Conservation (phyloP, 1,139 yeast species). For the Pichia sp. region DNA sequence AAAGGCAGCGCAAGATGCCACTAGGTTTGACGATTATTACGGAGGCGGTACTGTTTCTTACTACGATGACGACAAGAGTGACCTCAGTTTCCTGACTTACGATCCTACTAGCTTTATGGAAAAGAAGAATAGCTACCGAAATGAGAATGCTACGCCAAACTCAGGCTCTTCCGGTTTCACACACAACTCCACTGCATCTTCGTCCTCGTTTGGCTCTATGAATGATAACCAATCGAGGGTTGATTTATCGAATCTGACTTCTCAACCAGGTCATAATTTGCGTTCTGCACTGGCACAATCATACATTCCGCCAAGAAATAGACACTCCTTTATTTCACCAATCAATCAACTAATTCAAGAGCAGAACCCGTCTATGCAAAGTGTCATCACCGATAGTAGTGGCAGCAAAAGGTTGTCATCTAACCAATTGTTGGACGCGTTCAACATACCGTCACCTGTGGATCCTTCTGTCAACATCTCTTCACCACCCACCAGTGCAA, state of each 20-base stretch:
- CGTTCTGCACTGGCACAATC: slow-evolving; percentile 19
- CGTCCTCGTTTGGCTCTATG: slow-evolving; percentile 2
- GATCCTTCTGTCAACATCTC: not conserved
- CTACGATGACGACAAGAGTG: slow-evolving; percentile 1
- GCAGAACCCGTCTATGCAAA: not conserved
- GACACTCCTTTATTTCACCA: slow-evolving; percentile 34
- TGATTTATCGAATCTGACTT: slow-evolving; percentile 9
- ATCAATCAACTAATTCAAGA: slow-evolving; percentile 31
- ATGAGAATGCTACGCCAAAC: slow-evolving; percentile 2
- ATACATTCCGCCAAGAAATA: slow-evolving; percentile 9
- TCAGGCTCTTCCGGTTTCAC: slow-evolving; percentile 4
- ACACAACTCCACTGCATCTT: slow-evolving; percentile 7
- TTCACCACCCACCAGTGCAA: not conserved
- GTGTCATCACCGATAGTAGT: not conserved
- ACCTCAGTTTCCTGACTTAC: slow-evolving; percentile 21
- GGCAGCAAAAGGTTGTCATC: not conserved
- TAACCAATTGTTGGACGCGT: slow-evolving; percentile 2
- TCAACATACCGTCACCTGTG: not conserved
- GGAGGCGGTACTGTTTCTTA: slow-evolving; percentile 12
- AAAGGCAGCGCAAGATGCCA: slow-evolving; percentile 35
- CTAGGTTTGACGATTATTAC: slow-evolving; percentile 19
- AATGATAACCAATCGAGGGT: not conserved
- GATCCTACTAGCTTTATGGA: slow-evolving; percentile 33
- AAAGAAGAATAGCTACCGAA: slow-evolving; percentile 5
- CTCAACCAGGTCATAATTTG: slow-evolving; percentile 26